A percentile compares a stretch with the other conserved stretches of the same genome.
Evolutionary conservation across 2,329 filamentous ascomycete genomes (phyloP).

Genomic region (Colletotrichum sp.): DNA sequence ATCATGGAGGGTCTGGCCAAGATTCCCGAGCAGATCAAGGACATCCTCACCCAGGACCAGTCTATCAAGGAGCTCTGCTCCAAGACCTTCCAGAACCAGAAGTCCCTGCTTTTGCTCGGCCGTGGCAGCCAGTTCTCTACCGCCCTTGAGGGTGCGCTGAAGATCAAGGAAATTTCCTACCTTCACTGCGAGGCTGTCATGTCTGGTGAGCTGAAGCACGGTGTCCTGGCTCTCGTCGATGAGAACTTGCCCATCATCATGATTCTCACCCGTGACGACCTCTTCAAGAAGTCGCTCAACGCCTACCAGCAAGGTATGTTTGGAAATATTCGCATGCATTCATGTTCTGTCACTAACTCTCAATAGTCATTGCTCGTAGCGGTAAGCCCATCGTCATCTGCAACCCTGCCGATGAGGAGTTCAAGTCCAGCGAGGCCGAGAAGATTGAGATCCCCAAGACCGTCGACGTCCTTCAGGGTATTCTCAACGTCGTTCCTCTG

Average conservation of each 20-base stretch:
- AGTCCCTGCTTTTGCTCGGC: slow-evolving; percentile 90
- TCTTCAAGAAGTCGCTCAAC: slow-evolving; percentile 99
- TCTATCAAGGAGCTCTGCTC: slow-evolving; percentile 94
- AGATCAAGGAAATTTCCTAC: slow-evolving; percentile 99
- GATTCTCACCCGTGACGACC: slow-evolving; percentile 94
- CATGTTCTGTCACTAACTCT: neutral
- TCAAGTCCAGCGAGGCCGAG: slow-evolving; percentile 85
- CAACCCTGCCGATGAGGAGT: slow-evolving; percentile 89
- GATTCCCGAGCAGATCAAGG: slow-evolving; percentile 89
- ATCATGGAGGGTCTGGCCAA: slow-evolving; percentile 93
- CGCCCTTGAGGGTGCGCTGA: slow-evolving; percentile 94
- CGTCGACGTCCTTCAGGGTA: slow-evolving; percentile 92
- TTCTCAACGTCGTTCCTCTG: slow-evolving; percentile 96
- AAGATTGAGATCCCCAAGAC: slow-evolving; percentile 98
- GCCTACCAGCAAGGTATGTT: slow-evolving; percentile 92
- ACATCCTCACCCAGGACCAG: slow-evolving; percentile 89
- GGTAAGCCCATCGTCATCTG: slow-evolving; percentile 99
- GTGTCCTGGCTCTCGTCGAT: slow-evolving; percentile 94
- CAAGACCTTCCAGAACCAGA: slow-evolving; percentile 95
- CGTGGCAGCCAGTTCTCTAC: slow-evolving; percentile 97
- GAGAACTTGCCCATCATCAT: slow-evolving; percentile 99
- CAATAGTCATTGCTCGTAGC: slow-evolving; percentile 85
- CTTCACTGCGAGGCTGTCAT: slow-evolving; percentile 99
- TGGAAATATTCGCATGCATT: neutral
- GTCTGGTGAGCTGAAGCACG: slow-evolving; percentile 99